Conservation (phyloP, 192 early-diverging fungal species). For the Mortierella antarctica region DNA sequence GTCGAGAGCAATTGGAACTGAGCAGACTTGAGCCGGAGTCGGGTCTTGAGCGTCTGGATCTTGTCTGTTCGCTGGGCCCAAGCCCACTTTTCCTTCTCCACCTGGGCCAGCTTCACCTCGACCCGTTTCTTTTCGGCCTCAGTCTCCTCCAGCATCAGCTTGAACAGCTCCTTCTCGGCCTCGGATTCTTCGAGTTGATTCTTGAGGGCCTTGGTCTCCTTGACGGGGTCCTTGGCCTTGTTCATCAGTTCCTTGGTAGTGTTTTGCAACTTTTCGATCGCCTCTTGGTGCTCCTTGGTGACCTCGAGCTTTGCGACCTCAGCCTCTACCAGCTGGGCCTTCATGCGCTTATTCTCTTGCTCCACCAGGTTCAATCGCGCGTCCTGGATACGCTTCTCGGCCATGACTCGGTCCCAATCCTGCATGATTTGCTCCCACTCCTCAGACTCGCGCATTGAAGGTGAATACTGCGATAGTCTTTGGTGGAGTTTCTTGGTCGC, state of each 20-base stretch:
- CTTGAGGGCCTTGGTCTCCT: constrained; percentile 27
- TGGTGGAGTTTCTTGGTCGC: constrained; percentile 30
- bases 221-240: constrained; percentile 33
- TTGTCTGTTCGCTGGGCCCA: constrained; percentile 24
- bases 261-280: constrained; percentile 24
- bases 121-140: constrained; percentile 42
- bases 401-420: constrained; percentile 44
- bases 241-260: constrained; percentile 22
- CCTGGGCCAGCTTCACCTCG: constrained; percentile 20
- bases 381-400: constrained; percentile 48
- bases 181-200: constrained; percentile 40
- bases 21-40: constrained; percentile 24
- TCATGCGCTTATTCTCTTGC: constrained; percentile 48
- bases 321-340: constrained; percentile 27
- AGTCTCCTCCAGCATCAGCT: constrained; percentile 46
- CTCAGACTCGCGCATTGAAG: constrained; percentile 18
- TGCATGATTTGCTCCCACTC: constrained; percentile 49
- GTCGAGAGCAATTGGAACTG: constrained; percentile 43
- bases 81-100: constrained; percentile 29
- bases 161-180: constrained; percentile 47
- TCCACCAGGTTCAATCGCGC: constrained; percentile 35
- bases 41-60: constrained; percentile 31
- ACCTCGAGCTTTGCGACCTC: constrained; percentile 27
- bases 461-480: constrained; percentile 19
- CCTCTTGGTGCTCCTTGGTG: constrained; percentile 23